These are phyloP conservation scores for Candida tammaniensis DNA, from an alignment of 805 yeast genomes.

Conservation along the genomic window DNA sequence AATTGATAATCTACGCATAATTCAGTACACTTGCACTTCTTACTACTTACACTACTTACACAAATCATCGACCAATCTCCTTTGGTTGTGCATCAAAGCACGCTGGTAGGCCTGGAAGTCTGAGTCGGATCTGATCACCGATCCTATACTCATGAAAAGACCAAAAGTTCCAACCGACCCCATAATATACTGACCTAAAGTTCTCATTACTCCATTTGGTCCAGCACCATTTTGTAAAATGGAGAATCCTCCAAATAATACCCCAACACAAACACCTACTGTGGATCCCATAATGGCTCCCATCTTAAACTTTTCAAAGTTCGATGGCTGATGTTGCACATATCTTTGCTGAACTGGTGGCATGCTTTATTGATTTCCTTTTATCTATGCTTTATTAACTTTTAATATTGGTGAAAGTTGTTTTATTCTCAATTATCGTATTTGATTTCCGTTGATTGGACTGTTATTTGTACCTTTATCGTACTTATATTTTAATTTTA, in stretches of 20 bases:
- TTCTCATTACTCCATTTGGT: constrained; percentile 95
- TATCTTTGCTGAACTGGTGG: constrained; percentile 70
- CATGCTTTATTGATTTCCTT: too few species aligned
- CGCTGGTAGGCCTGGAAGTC: constrained; percentile 28
- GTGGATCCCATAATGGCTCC: constrained; percentile 94
- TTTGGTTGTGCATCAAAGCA: constrained; percentile 29
- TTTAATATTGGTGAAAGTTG: too few species aligned
- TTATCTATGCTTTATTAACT: too few species aligned
- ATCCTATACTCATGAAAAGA: constrained; percentile 93
- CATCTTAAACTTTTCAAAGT: constrained; percentile 97
- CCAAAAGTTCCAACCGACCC: constrained; percentile 98
- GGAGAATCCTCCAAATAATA: constrained; percentile 90
- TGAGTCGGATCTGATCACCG: constrained; percentile 79
- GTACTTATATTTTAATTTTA: too few species aligned
- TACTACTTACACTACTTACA: background rate
- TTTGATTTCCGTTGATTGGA: too few species aligned
- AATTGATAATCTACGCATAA: too few species aligned
- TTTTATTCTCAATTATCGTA: too few species aligned
- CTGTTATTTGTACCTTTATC: too few species aligned
- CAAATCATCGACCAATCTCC: constrained; percentile 3
- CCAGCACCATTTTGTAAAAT: constrained; percentile 95
- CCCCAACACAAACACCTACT: constrained; percentile 93
- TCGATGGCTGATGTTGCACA: constrained; percentile 62
- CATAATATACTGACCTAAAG: constrained; percentile 92
- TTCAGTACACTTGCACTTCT: background rate